A percentile compares a stretch with the other conserved stretches of the same genome.
phyloP scores from a whole-genome alignment of 2,329 filamentous ascomycete species.

The Phyllosticta citriasiana region DNA sequence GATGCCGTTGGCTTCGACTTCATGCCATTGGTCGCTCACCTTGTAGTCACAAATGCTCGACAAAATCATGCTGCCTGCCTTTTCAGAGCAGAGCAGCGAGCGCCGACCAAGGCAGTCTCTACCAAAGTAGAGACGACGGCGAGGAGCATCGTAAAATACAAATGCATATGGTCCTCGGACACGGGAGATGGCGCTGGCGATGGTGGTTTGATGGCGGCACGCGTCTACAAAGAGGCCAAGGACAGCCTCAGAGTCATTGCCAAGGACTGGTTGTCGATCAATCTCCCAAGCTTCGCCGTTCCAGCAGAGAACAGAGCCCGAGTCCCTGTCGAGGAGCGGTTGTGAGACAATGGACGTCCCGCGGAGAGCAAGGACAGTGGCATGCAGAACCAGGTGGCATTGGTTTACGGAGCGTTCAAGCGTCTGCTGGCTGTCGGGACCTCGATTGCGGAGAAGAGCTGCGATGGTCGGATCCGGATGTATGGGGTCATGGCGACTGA shows the following conservation, averaged over 20 bases:
- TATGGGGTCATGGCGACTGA: slow-evolving; percentile 24
- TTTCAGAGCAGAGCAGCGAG: slow-evolving; percentile 57
- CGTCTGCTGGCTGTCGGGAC: slow-evolving; percentile 21
- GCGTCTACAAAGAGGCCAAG: slow-evolving; percentile 46
- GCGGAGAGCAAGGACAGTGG: slow-evolving; percentile 84
- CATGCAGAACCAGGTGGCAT: slow-evolving; percentile 53
- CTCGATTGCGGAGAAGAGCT: slow-evolving; percentile 22
- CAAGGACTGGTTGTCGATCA: slow-evolving; percentile 44
- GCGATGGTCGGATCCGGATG: slow-evolving; percentile 18
- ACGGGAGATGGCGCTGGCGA: slow-evolving; percentile 18
- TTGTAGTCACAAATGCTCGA: slow-evolving; percentile 56
- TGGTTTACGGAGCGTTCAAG: slow-evolving; percentile 14
- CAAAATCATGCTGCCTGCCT: slow-evolving; percentile 47
- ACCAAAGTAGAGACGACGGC: slow-evolving; percentile 63
- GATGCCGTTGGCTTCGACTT: slow-evolving; percentile 78
- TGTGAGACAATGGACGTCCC: slow-evolving; percentile 62
- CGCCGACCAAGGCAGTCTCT: slow-evolving; percentile 80
- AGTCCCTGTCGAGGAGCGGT: slow-evolving; percentile 52
- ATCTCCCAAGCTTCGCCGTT: slow-evolving; percentile 94
- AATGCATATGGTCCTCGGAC: slow-evolving; percentile 74
- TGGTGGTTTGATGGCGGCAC: neutral
- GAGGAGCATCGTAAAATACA: slow-evolving; percentile 61
- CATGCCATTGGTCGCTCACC: slow-evolving; percentile 49
- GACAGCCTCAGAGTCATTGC: slow-evolving; percentile 70
- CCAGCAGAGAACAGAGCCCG: slow-evolving; percentile 74